Conservation (phyloP, 495 filamentous ascomycete genomes). For the Massariosphaeria phaeospora region DNA sequence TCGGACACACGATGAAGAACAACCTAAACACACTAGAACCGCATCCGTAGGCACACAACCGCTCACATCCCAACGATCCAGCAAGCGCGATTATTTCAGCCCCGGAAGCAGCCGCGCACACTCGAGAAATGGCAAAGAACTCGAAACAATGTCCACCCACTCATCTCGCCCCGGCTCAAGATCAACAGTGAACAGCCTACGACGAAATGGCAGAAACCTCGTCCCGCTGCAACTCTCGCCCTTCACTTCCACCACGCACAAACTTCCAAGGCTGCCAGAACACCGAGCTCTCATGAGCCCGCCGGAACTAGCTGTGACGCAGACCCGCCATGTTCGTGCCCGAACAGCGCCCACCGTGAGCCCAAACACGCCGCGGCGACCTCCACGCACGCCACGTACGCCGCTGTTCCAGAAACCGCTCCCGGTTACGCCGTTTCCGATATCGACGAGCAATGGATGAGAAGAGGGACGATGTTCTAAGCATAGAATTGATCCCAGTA, state of each 20-base stretch:
- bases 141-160: neutral
- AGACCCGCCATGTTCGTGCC: neutral
- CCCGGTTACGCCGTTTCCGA: slow-evolving; percentile 22
- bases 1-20: slow-evolving; percentile 13
- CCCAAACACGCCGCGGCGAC: no score
- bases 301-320: neutral
- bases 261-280: slow-evolving; percentile 8
- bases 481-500: no score
- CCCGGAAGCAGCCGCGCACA: neutral
- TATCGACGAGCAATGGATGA: neutral
- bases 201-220: slow-evolving; percentile 5
- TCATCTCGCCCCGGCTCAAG: no score
- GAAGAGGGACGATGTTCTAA: neutral
- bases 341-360: no score
- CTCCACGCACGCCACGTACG: neutral
- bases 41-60: neutral
- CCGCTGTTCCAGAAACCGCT: slow-evolving; percentile 19
- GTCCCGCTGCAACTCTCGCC: neutral
- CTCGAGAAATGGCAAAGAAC: slow-evolving; percentile 6
- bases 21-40: slow-evolving; percentile 1
- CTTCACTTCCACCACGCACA: neutral
- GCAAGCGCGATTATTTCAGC: neutral
- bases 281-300: slow-evolving; percentile 3
- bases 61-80: slow-evolving; percentile 4
- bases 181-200: no score